phyloP scores from a whole-genome alignment of 139 green algal genomes.

The Dunaliella primolecta region DNA sequence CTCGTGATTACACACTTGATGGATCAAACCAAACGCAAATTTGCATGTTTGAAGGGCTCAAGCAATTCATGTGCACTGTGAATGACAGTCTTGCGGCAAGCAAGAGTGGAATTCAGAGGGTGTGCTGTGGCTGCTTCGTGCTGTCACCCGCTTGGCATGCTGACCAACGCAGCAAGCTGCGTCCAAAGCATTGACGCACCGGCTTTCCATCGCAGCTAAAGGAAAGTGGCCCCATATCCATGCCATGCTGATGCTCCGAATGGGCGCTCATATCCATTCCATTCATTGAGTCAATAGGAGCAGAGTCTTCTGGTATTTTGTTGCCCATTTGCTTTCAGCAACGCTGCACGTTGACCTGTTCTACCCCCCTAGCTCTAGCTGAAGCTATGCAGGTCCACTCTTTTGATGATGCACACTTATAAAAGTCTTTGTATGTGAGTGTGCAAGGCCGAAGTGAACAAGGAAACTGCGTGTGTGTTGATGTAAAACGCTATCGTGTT shows the following conservation, averaged over 20 bases:
- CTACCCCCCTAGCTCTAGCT: not conserved
- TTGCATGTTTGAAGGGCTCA: not conserved
- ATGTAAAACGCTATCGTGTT: not conserved
- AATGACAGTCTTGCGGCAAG: too few species aligned
- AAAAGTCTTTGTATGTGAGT: not conserved
- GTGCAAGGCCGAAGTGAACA: too few species aligned
- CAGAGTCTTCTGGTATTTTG: not conserved
- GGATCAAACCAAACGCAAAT: too few species aligned
- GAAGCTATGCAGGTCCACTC: not conserved
- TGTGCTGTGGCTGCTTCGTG: too few species aligned
- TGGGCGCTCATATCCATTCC: not conserved
- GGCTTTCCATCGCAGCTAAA: not conserved
- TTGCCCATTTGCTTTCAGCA: not conserved
- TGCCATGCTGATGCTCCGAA: not conserved
- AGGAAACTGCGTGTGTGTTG: too few species aligned
- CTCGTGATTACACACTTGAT: too few species aligned
- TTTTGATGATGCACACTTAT: not conserved
- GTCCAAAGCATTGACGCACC: not conserved
- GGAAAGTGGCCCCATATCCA: not conserved
- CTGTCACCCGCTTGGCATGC: too few species aligned
- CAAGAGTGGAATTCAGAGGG: not conserved
- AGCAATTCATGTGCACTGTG: too few species aligned
- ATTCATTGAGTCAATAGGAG: not conserved
- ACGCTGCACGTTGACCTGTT: too few species aligned
- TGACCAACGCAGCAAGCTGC: too few species aligned